These are phyloP conservation scores for Sugiyamaella neomexicana DNA, from an alignment of 1,139 yeast genomes.

Conservation along the genomic window DNA sequence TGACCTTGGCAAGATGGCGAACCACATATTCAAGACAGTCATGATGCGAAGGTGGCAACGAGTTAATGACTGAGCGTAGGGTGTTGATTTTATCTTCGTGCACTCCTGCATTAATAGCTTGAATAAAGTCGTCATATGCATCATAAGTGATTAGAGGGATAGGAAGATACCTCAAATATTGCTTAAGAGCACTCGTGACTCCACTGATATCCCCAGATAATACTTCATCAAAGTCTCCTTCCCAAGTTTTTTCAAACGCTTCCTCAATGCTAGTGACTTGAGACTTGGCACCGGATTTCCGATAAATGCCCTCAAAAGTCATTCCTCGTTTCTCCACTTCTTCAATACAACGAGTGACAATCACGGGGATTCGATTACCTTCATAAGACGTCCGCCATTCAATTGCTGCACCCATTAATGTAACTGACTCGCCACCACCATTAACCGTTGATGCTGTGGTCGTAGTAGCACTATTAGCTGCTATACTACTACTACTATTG, in stretches of 20 bases:
- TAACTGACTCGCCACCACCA: slow-evolving; percentile 10
- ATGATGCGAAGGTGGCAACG: slow-evolving; percentile 69
- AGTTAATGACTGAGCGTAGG: slow-evolving; percentile 42
- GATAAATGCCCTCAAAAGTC: slow-evolving; percentile 79
- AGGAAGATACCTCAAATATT: slow-evolving; percentile 81
- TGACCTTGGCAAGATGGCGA: slow-evolving; percentile 54
- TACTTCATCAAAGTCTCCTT: slow-evolving; percentile 42
- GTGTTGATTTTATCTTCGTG: slow-evolving; percentile 35
- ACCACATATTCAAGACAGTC: slow-evolving; percentile 57
- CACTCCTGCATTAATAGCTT: slow-evolving; percentile 40
- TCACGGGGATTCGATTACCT: slow-evolving; percentile 61
- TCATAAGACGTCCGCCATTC: slow-evolving; percentile 52
- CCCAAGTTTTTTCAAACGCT: slow-evolving; percentile 42
- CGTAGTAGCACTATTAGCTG: neutral
- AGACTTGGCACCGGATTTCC: slow-evolving; percentile 86
- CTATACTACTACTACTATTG: slow-evolving; percentile 10
- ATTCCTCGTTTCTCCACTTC: slow-evolving; percentile 78
- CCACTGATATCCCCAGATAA: slow-evolving; percentile 78
- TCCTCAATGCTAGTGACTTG: slow-evolving; percentile 58
- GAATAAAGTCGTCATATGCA: slow-evolving; percentile 65
- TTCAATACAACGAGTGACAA: slow-evolving; percentile 69
- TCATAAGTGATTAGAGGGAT: slow-evolving; percentile 78
- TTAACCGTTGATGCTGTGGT: neutral
- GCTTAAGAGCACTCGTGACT: slow-evolving; percentile 79
- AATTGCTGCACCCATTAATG: slow-evolving; percentile 33